These are phyloP conservation scores for Trifolium repens DNA, from an alignment of 306 rosid species.

Conservation along the genomic window DNA sequence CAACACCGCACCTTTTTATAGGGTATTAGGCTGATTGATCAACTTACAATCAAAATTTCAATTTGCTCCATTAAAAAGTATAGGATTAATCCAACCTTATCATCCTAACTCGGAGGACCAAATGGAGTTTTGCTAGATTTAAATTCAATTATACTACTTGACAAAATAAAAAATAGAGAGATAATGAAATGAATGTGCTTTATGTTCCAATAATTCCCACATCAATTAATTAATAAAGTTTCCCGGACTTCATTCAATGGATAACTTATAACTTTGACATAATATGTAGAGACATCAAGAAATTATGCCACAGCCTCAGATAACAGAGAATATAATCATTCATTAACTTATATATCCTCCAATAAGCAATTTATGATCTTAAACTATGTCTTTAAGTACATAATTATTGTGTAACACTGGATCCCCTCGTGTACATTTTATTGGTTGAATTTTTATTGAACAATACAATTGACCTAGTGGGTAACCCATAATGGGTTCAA, in stretches of 20 bases:
- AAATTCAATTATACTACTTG: too few relatives aligned
- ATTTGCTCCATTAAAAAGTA: too few relatives aligned
- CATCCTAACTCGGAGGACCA: too few relatives aligned
- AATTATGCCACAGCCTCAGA: not conserved
- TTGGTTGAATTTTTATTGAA: conserved; percentile 5
- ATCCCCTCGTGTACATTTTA: conserved; percentile 1
- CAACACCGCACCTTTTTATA: too few relatives aligned
- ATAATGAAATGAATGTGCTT: too few relatives aligned
- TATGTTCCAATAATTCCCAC: not conserved
- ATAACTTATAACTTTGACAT: not conserved
- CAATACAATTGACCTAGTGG: not conserved
- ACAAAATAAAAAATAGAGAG: too few relatives aligned
- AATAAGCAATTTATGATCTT: not conserved
- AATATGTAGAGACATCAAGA: not conserved
- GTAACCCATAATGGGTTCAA: not conserved
- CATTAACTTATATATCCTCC: not conserved
- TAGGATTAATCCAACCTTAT: too few relatives aligned
- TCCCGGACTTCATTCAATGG: not conserved
- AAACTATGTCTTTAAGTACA: not conserved
- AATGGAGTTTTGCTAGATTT: too few relatives aligned
- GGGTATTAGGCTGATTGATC: too few relatives aligned
- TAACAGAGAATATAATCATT: not conserved
- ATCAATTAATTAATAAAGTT: not conserved
- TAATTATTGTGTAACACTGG: not conserved
- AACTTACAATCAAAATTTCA: too few relatives aligned